Percentiles rank a stretch among this genome's conserved stretches.
Conservation (phyloP, 2,329 filamentous ascomycete species). For the Penicillium nordicum region DNA sequence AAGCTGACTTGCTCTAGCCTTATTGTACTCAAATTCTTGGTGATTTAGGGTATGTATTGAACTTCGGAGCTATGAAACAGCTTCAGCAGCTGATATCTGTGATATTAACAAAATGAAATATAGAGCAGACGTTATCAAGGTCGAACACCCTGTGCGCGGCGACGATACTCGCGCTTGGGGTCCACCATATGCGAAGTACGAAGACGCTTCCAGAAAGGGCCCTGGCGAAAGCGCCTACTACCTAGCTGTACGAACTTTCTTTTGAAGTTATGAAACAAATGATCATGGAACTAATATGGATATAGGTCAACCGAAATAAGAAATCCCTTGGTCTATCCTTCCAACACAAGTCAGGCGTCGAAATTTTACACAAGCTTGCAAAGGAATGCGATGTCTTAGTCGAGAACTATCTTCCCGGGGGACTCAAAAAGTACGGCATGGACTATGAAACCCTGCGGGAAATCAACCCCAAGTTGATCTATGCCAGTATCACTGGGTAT, state of each 20-base stretch:
- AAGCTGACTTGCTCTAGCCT: conserved; percentile 56
- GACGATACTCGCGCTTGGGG: conserved; percentile 97
- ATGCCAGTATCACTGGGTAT: conserved; percentile 95
- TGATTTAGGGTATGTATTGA: conserved; percentile 74
- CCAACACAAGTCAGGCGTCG: conserved; percentile 75
- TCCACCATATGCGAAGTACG: conserved; percentile 83
- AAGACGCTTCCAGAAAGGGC: conserved; percentile 53
- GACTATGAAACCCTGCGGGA: conserved; percentile 77
- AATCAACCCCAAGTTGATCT: conserved; percentile 84
- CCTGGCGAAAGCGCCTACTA: conserved; percentile 95
- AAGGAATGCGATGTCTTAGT: conserved; percentile 88
- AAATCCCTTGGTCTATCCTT: conserved; percentile 92
- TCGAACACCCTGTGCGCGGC: conserved; percentile 86
- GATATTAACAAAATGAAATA: background rate
- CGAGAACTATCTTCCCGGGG: conserved; percentile 92
- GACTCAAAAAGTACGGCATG: conserved; percentile 83
- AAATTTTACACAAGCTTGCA: conserved; percentile 80
- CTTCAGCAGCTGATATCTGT: background rate
- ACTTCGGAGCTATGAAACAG: background rate
- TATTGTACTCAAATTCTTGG: conserved; percentile 97
- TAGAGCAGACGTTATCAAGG: conserved; percentile 93
- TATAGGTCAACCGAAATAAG: conserved; percentile 91
- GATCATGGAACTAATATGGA: conserved; percentile 1
- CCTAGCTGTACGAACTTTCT: conserved; percentile 61
- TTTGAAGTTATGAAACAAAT: background rate